Conservation (phyloP, 164 flowering plant species). For the Chimonanthus salicifolius region DNA sequence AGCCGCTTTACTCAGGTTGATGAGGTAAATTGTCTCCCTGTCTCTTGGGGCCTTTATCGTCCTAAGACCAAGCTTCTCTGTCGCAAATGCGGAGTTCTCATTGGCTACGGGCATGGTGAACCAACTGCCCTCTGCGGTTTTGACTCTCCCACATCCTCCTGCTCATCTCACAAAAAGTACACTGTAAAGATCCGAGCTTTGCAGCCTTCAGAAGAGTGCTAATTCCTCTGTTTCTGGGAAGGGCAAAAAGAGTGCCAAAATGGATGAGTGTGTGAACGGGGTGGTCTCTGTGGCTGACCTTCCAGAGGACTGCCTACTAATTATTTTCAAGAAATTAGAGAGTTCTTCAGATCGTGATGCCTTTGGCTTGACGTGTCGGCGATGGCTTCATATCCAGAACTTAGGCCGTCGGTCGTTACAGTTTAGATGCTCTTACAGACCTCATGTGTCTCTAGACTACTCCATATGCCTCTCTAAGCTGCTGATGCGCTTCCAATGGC, state of each 20-base stretch:
- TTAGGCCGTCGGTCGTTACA: conserved; percentile 44
- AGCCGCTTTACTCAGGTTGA: conserved; percentile 67
- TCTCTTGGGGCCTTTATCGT: conserved; percentile 38
- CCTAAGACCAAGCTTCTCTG: conserved; percentile 57
- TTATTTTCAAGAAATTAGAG: conserved; percentile 37
- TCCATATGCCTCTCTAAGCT: conserved; percentile 28
- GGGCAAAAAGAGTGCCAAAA: conserved; percentile 4
- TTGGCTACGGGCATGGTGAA: conserved; percentile 57
- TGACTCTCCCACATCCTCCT: conserved; percentile 35
- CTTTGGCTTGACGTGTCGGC: conserved; percentile 68
- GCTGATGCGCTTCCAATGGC: conserved; percentile 47
- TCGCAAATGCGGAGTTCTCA: conserved; percentile 50
- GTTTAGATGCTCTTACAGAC: conserved; percentile 41
- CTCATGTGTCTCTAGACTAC: conserved; percentile 1
- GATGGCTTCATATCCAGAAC: conserved; percentile 63
- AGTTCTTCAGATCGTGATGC: conserved; percentile 43
- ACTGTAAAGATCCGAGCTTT: conserved; percentile 45
- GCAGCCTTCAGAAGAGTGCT: conserved; percentile 43
- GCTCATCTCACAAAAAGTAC: conserved; percentile 37
- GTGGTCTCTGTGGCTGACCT: conserved; percentile 33
- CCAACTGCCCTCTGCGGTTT: conserved; percentile 40
- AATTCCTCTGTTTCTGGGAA: neutral
- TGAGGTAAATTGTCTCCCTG: conserved; percentile 50
- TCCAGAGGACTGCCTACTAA: conserved; percentile 59
- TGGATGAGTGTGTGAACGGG: conserved; percentile 13